Percentiles rank a stretch among this genome's conserved stretches.
Conservation (phyloP, 192 early-diverging fungal species). For the Radiomyces spectabilis region DNA sequence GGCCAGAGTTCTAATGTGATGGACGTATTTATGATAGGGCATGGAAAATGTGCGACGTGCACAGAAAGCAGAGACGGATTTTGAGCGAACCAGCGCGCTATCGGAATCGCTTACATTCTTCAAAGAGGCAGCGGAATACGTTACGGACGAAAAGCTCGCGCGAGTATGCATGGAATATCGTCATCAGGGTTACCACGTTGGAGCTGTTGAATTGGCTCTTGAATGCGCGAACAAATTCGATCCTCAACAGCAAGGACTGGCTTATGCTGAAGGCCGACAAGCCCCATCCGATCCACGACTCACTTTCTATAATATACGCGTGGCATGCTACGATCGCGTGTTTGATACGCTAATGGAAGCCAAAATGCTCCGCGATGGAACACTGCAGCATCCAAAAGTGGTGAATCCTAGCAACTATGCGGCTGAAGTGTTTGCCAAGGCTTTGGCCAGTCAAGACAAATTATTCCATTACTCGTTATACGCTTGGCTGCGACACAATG, state of each 20-base stretch:
- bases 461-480: slow-evolving; percentile 25
- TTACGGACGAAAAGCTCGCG: slow-evolving; percentile 3
- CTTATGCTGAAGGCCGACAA: slow-evolving; percentile 1
- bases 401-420: no score
- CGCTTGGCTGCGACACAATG: slow-evolving; percentile 11
- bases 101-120: slow-evolving; percentile 8
- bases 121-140: slow-evolving; percentile 8
- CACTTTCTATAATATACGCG: background rate
- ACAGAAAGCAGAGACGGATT: background rate
- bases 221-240: slow-evolving; percentile 15
- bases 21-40: slow-evolving; percentile 10
- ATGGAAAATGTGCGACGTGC: slow-evolving; percentile 10
- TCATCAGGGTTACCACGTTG: slow-evolving; percentile 7
- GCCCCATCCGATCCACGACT: background rate
- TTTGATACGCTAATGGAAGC: slow-evolving; percentile 2
- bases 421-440: background rate
- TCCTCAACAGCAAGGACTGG: slow-evolving; percentile 7
- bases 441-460: slow-evolving; percentile 7
- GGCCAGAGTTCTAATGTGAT: no score
- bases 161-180: slow-evolving; percentile 10
- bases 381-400: no score
- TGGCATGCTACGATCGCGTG: background rate
- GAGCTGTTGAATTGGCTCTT: slow-evolving; percentile 17
- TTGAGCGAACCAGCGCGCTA: slow-evolving; percentile 5
- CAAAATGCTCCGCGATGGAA: background rate